Percentiles rank a stretch among this genome's conserved stretches.
phyloP scores from a whole-genome alignment of 805 yeast genomes.

The Wickerhamiella slavikovae region DNA sequence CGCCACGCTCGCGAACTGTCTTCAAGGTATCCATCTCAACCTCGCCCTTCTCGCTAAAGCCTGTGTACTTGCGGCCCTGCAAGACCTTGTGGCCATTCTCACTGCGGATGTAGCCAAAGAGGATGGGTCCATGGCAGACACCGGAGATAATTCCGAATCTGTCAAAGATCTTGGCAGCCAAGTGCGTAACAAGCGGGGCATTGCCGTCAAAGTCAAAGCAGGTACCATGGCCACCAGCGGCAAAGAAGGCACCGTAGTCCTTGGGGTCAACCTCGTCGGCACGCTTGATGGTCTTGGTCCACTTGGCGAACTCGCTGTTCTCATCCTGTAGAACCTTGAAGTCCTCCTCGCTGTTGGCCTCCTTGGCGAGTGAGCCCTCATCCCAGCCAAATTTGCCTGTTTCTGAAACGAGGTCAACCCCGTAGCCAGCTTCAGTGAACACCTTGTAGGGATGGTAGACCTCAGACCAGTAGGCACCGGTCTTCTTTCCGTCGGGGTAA shows the following conservation, averaged over 20 bases:
- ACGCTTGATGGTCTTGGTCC: conserved; percentile 23
- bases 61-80: conserved; percentile 36
- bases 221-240: conserved; percentile 50
- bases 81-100: conserved; percentile 24
- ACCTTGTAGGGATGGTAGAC: conserved; percentile 37
- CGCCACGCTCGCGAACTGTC: conserved; percentile 14
- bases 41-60: conserved; percentile 41
- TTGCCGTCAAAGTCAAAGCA: conserved; percentile 32
- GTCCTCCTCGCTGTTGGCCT: conserved; percentile 27
- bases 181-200: conserved; percentile 25
- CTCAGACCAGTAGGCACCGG: conserved; percentile 42
- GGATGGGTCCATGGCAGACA: conserved; percentile 50
- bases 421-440: conserved; percentile 27
- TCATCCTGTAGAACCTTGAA: conserved; percentile 21
- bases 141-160: conserved; percentile 38
- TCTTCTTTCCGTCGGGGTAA: conserved; percentile 35
- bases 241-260: conserved; percentile 34
- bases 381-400: conserved; percentile 38
- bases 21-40: conserved; percentile 14
- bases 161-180: conserved; percentile 28
- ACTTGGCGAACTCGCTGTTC: conserved; percentile 21
- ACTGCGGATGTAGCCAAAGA: conserved; percentile 30
- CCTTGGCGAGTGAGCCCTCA: conserved; percentile 27
- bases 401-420: conserved; percentile 38
- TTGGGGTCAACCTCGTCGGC: conserved; percentile 28